A percentile compares a stretch with the other conserved stretches of the same genome.
phyloP scores from a whole-genome alignment of 305 asterid genomes.

The Fraxinus sp. region DNA sequence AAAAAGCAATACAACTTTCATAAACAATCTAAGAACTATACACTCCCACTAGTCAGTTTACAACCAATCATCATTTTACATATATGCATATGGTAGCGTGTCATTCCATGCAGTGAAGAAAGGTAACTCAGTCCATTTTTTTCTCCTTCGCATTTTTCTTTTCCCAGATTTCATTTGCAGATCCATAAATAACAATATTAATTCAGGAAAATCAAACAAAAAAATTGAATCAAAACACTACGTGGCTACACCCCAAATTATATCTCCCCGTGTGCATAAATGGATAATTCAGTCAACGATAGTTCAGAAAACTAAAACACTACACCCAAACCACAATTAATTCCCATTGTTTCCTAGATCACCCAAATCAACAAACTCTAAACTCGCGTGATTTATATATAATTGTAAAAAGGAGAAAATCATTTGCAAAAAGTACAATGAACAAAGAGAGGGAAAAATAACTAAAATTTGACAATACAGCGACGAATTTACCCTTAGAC shows the following conservation, averaged over 20 bases:
- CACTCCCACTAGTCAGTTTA: background rate
- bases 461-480: background rate
- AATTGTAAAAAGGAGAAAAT: background rate
- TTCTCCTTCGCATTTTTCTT: slow-evolving; percentile 25
- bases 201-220: background rate
- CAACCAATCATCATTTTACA: background rate
- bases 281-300: background rate
- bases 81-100: background rate
- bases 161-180: slow-evolving; percentile 27
- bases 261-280: background rate
- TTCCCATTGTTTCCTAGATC: background rate
- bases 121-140: background rate
- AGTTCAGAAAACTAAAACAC: background rate
- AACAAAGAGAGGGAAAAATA: background rate
- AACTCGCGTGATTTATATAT: background rate
- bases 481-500: slow-evolving; percentile 33
- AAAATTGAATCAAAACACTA: background rate
- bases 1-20: slow-evolving; percentile 6
- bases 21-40: background rate
- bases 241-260: background rate
- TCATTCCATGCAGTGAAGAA: background rate
- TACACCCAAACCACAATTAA: background rate
- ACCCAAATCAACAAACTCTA: slow-evolving; percentile 6
- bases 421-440: background rate
- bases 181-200: slow-evolving; percentile 6